These are phyloP conservation scores for Suhomyces guaymorum DNA, from an alignment of 1,139 yeast species.

Conservation along the genomic window DNA sequence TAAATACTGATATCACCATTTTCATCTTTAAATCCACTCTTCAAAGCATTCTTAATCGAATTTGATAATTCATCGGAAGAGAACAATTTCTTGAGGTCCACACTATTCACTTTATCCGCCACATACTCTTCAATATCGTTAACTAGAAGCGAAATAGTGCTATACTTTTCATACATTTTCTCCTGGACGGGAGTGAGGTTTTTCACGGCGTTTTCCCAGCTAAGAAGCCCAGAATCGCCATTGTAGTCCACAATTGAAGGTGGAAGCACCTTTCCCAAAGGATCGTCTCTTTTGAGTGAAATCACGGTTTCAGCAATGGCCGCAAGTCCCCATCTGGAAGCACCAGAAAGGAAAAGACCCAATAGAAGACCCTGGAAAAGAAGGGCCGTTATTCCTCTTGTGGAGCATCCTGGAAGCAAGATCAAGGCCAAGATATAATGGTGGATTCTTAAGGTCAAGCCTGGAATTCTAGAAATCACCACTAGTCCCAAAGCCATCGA, in stretches of 20 bases:
- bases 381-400: constrained; percentile 69
- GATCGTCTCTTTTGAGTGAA: constrained; percentile 73
- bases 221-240: constrained; percentile 30
- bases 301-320: constrained; percentile 78
- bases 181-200: constrained; percentile 7
- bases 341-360: constrained; percentile 82
- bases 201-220: constrained; percentile 31
- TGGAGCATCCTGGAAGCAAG: constrained; percentile 83
- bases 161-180: constrained; percentile 18
- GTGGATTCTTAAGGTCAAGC: constrained; percentile 77
- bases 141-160: constrained; percentile 63
- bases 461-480: constrained; percentile 56
- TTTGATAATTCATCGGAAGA: constrained; percentile 26
- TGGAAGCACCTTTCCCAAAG: constrained; percentile 60
- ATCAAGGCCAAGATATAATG: constrained; percentile 84
- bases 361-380: constrained; percentile 79
- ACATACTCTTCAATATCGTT: constrained; percentile 80
- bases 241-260: constrained; percentile 51
- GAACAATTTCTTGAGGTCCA: constrained; percentile 46
- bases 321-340: constrained; percentile 92
- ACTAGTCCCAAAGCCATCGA: constrained; percentile 48
- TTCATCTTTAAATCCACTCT: constrained; percentile 22
- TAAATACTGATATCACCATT: constrained; percentile 44
- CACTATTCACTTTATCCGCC: constrained; percentile 44
- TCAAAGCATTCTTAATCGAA: constrained; percentile 15